Conservation (phyloP, 1,139 yeast species). For the Saccharomyces uvarum region DNA sequence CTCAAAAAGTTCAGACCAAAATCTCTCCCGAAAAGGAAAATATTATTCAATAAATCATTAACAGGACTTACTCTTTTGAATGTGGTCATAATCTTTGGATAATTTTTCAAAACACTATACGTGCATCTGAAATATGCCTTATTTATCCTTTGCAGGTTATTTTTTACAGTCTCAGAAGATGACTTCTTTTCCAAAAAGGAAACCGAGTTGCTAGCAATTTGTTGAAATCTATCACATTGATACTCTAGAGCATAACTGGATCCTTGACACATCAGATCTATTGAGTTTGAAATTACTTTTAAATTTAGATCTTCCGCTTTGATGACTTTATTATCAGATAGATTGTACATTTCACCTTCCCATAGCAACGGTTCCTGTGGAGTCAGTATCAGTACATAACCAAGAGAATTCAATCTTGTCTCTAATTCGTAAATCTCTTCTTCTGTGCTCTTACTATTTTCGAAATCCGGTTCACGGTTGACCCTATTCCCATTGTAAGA, state of each 20-base stretch:
- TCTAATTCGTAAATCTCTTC: conserved; percentile 31
- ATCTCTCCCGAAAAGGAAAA: conserved; percentile 77
- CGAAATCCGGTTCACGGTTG: conserved; percentile 9
- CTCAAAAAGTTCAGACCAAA: conserved; percentile 68
- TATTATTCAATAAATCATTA: conserved; percentile 70
- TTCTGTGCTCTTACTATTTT: conserved; percentile 31
- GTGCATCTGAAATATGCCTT: conserved; percentile 65
- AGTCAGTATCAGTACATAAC: conserved; percentile 66
- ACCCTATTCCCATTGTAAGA: conserved; percentile 7
- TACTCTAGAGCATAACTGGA: conserved; percentile 43
- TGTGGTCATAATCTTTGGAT: conserved; percentile 43
- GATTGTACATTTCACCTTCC: conserved; percentile 72
- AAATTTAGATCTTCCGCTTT: conserved; percentile 27
- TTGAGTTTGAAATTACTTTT: conserved; percentile 56
- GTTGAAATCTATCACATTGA: conserved; percentile 41
- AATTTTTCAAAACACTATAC: conserved; percentile 58
- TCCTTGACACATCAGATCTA: conserved; percentile 63
- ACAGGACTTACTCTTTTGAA: conserved; percentile 47
- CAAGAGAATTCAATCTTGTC: conserved; percentile 32
- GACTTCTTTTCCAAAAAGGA: conserved; percentile 54
- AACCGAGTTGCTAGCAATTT: conserved; percentile 49
- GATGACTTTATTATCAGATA: conserved; percentile 30
- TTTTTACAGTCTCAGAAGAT: conserved; percentile 66
- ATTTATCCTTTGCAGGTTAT: conserved; percentile 61
- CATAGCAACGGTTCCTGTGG: conserved; percentile 83